Base-by-base conservation (phyloP, 2,329 filamentous ascomycete species). In the Cladophialophora yegresii region DNA sequence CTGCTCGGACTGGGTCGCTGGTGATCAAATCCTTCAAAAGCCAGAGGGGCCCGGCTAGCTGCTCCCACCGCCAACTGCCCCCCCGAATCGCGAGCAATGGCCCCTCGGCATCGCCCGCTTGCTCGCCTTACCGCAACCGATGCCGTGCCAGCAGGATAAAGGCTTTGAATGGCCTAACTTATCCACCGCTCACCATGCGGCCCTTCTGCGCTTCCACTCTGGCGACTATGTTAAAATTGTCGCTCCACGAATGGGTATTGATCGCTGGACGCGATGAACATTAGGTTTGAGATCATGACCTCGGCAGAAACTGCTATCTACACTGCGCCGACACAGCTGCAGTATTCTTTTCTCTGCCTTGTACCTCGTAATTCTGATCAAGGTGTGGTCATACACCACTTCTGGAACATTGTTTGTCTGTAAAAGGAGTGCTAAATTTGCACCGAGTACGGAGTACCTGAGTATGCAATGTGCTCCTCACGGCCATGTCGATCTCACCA, bases 161-260 rank as follows among this genome's bases (percentile, higher is more conserved):
- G 26, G 54, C 36, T 50, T 58, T 49, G 22, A 10, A 56, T 56
- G n/a, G 23, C 32, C 45, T 58, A 30, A 45, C 43, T 45, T 58
- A 59, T 43, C 57, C 57, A 59, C 57, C 43, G 57, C n/a, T 59
- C 28, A 54, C 57, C 22, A 45, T 59, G 47, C 57, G 43, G 47
- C 20, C 20, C 32, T 36, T 59, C 45, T 59, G 57, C 57, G 30
- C 47, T 59, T 54, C 51, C 51, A 54, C 51, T 54, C 28, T 16
- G 23, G 26, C n/a, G 28, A 5, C 1, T 4, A 10, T n/a, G 22
- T 33, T 51, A 22, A 59, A 59, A 59, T 59, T 59, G 47, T 40
- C 9, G 47, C 57, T 50, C 30, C 36, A 13, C 57, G 45, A 49
- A 33, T 32, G 43, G 40, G 55, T 49, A 58, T 49, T 22, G 43